Evolutionary conservation across 2,329 filamentous ascomycete genomes (phyloP).

Genomic region (Aspergillus ochraceoroseus): DNA sequence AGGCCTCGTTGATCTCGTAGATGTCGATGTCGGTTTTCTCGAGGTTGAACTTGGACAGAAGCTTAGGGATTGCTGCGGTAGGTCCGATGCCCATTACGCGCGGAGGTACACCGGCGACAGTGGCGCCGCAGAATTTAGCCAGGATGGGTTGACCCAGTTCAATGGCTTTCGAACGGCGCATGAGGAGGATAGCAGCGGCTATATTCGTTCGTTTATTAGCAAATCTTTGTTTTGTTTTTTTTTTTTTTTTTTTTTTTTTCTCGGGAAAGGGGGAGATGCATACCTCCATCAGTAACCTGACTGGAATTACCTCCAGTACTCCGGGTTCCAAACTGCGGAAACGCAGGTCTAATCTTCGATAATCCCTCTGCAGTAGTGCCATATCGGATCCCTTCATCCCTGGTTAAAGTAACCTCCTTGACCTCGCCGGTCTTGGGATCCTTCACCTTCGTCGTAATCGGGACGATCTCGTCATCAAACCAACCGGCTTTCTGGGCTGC

Average conservation of each 20-base stretch:
- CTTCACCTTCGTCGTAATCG: slow-evolving; percentile 76
- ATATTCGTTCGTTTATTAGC: slow-evolving; percentile 17
- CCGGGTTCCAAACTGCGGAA: slow-evolving; percentile 79
- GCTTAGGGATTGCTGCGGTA: slow-evolving; percentile 65
- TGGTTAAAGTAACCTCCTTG: slow-evolving; percentile 71
- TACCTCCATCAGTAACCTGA: slow-evolving; percentile 87
- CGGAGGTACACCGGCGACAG: slow-evolving; percentile 81
- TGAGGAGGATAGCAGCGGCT: slow-evolving; percentile 82
- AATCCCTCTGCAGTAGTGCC: slow-evolving; percentile 83
- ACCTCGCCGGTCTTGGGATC: slow-evolving; percentile 74
- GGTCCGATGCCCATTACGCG: slow-evolving; percentile 87
- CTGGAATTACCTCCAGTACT: slow-evolving; percentile 91
- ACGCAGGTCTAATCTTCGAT: slow-evolving; percentile 80
- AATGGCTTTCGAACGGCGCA: slow-evolving; percentile 88
- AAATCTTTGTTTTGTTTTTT: no score
- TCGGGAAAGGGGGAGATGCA: slow-evolving; percentile 26
- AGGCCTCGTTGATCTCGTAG: slow-evolving; percentile 94
- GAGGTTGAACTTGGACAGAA: slow-evolving; percentile 73
- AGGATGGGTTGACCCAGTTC: slow-evolving; percentile 85
- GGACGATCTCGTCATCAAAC: slow-evolving; percentile 91
- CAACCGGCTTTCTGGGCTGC: slow-evolving; percentile 81
- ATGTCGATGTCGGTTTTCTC: slow-evolving; percentile 79
- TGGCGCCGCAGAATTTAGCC: slow-evolving; percentile 90
- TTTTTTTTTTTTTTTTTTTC: no score
- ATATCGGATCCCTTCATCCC: slow-evolving; percentile 84